Base-by-base conservation (phyloP, 805 yeast genomes). In the Sugiyamaella smithiae region DNA sequence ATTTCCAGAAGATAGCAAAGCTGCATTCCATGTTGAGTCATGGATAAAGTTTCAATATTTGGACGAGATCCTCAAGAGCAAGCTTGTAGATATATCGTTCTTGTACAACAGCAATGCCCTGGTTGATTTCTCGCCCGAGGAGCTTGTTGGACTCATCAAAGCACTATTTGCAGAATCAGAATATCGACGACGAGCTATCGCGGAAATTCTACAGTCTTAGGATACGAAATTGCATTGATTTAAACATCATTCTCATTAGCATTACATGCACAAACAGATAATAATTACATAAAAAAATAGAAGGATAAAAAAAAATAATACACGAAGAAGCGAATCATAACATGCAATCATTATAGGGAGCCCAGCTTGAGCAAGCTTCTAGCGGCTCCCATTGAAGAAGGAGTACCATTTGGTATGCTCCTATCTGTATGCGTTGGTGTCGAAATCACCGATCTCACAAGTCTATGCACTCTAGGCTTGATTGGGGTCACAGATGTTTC, bases 21-120 rank as follows among this genome's bases (percentile, higher is more conserved):
- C 61, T 7, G 66, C 65, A 8, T 46, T 50, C 24, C 59, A 57
- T 43, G 59, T 66, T 8, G 68, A 68, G 4, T 60, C 67, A 14
- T 68, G 72, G 72, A 53, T 65, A 50, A 69, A 69, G 53, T 58
- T 69, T 25, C 64, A 64, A 48, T 62, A 64, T 45, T 55, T 68
- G 19, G 56, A 54, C 11, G 61, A 63, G 44, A 49, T 68, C n/a
- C 58, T 68, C 12, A 57, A 58, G 29, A 56, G 66, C 48, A 65
- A 55, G 29, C 50, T 68, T 43, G 63, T 55, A 0, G 62, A 60
- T 11, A 67, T 68, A 17, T 37, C 49, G 38, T 62, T 56, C 26
- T 43, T 69, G 53, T 54, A 49, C 26, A 55, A 54, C n/a, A 53
- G 54, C 11, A 56, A 55, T 29, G 45, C 61, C 42, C 59, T 68